Conservation (phyloP, 495 filamentous ascomycete genomes). For the Annulohypoxylon moriforme region DNA sequence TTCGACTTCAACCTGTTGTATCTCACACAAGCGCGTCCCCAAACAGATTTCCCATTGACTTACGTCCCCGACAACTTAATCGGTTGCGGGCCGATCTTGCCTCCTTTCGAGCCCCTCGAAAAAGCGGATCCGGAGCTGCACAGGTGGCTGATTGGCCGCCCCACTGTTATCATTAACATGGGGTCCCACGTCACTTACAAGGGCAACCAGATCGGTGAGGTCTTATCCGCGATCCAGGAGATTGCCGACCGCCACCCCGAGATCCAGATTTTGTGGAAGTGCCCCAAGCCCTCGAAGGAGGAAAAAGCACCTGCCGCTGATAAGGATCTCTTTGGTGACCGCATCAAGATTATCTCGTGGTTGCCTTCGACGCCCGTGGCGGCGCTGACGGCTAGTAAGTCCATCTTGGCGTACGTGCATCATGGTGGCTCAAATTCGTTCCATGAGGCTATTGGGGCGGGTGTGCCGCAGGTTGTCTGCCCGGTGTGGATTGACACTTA, state of each 20-base stretch:
- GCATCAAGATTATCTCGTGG: neutral
- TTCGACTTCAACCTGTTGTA: slow-evolving; percentile 7
- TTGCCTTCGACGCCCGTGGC: neutral
- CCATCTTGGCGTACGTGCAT: neutral
- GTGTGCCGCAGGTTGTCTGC: slow-evolving; percentile 4
- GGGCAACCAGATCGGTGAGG: slow-evolving; percentile 13
- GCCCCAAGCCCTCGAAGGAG: slow-evolving; percentile 3
- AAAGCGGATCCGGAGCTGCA: slow-evolving; percentile 1
- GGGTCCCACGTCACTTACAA: slow-evolving; percentile 7
- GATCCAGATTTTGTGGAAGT: slow-evolving; percentile 5
- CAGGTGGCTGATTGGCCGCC: neutral
- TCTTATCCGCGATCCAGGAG: neutral
- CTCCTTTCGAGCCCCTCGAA: slow-evolving; percentile 7
- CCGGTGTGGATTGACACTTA: slow-evolving; percentile 8
- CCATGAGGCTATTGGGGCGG: slow-evolving; percentile 3
- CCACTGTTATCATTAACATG: slow-evolving; percentile 10
- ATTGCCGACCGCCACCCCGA: neutral
- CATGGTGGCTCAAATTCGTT: neutral
- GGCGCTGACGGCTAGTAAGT: neutral
- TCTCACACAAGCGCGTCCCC: slow-evolving; percentile 1
- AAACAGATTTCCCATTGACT: neutral
- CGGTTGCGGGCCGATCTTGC: slow-evolving; percentile 1
- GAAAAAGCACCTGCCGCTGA: neutral
- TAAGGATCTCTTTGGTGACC: neutral
- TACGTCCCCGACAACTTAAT: slow-evolving; percentile 8